phyloP scores from a whole-genome alignment of 2,329 filamentous ascomycete species.

The Trichoderma asperellum region DNA sequence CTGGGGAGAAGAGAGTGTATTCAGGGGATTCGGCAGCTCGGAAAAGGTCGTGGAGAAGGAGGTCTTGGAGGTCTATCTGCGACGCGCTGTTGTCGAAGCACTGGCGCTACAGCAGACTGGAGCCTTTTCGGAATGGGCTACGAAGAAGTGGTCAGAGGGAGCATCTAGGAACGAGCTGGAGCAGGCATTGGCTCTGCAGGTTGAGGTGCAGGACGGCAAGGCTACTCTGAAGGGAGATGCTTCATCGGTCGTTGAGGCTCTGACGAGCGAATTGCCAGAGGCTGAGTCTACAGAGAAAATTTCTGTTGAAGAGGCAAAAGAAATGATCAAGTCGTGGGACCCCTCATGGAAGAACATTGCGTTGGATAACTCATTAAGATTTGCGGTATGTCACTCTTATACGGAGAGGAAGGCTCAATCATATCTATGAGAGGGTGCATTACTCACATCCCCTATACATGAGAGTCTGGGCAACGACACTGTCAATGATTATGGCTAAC shows the following conservation, averaged over 20 bases:
- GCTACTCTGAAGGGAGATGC: slow-evolving; percentile 47
- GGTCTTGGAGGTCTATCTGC: slow-evolving; percentile 53
- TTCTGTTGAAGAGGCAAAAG: slow-evolving; percentile 47
- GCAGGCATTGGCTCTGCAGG: slow-evolving; percentile 42
- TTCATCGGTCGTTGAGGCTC: slow-evolving; percentile 39
- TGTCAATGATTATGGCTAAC: not conserved
- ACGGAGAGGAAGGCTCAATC: not conserved
- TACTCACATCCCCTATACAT: not conserved
- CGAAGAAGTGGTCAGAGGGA: slow-evolving; percentile 41
- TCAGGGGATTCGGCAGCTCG: slow-evolving; percentile 49
- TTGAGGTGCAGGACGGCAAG: slow-evolving; percentile 49
- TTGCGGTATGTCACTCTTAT: slow-evolving; percentile 63
- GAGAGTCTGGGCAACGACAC: not conserved
- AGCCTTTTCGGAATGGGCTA: slow-evolving; percentile 39
- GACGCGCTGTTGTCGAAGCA: slow-evolving; percentile 58
- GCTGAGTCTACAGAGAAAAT: slow-evolving; percentile 35
- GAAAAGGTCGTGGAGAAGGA: slow-evolving; percentile 48
- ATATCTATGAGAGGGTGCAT: not conserved
- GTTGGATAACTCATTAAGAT: slow-evolving; percentile 67
- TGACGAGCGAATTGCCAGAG: slow-evolving; percentile 40
- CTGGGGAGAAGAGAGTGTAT: slow-evolving; percentile 53
- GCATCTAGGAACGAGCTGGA: slow-evolving; percentile 41
- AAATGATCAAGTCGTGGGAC: slow-evolving; percentile 53
- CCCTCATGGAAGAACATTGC: slow-evolving; percentile 61
- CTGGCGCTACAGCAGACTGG: slow-evolving; percentile 48